Base-by-base conservation (phyloP, 306 rosid species). In the Carpinus fangiana region DNA sequence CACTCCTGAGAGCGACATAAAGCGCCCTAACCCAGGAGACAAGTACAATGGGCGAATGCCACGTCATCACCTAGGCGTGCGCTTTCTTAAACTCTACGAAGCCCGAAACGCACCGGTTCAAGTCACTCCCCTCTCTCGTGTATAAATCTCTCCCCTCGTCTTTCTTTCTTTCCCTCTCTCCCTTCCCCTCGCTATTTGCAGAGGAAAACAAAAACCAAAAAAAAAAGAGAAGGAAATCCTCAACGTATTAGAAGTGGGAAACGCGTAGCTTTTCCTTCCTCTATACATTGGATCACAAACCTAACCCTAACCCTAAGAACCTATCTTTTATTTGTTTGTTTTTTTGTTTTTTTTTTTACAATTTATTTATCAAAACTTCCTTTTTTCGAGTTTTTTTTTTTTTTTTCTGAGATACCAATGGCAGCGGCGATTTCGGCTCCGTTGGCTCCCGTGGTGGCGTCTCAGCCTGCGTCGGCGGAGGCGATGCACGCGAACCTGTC, bases 401-500 rank as follows among this genome's bases (percentile, higher is more conserved):
- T 61, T 11, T 76, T 28, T 2, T 8, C 20, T 54, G 78, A 70
- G 60, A 67, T 57, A 61, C 45, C 59, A 86, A 90, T 88, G 89
- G 90, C 89, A 56, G 79, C 85, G 61, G 86, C 66, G 76, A 76
- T 71, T 47, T 73, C 90, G 8, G 41, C 89, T 75, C 81, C 54
- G 76, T 48, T 54, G 34, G 66, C 77, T 77, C 87, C 76, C 78
- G 57, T 82, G 14, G 67, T 45, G 48, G 17, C 64, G 1, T 57
- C 64, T 57, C 64, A 57, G 47, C 23, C 21, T 74, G 47, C 64
- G 9, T 55, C 64, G 7, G 78, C 67, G 23, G 5, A 73, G 16
- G 76, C 80, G 13, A 74, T 72, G 3, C 83, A 76, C 7, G 71
- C 77, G 20, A 90, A 83, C 64, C 85, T 87, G 1, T 93, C 98